phyloP scores from a whole-genome alignment of 352 stramenopile genomes.

The Phytopythium mirpurense region DNA sequence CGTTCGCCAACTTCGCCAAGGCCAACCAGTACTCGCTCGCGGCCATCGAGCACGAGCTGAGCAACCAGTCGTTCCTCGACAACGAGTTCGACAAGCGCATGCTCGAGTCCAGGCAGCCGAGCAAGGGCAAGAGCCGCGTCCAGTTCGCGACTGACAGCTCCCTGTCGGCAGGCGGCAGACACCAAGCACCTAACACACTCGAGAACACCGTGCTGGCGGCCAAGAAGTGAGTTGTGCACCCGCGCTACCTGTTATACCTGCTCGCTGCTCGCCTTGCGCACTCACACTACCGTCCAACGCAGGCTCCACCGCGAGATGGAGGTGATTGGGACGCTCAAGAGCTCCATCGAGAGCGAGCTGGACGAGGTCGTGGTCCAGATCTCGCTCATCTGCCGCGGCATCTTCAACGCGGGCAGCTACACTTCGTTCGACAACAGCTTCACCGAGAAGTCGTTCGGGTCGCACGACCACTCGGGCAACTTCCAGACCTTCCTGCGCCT shows the following conservation, averaged over 20 bases:
- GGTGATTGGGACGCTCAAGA: conserved; percentile 70
- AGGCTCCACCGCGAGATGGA: conserved; percentile 75
- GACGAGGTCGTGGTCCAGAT: conserved; percentile 54
- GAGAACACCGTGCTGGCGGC: conserved; percentile 50
- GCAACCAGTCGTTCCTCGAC: conserved; percentile 50
- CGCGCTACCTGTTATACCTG: background rate
- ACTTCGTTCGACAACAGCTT: conserved; percentile 77
- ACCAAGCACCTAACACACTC: conserved; percentile 40
- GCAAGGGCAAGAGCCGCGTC: conserved; percentile 10
- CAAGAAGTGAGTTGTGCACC: conserved; percentile 40
- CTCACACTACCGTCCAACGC: background rate
- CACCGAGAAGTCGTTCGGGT: conserved; percentile 67
- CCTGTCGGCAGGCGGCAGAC: background rate
- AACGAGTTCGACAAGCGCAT: conserved; percentile 59
- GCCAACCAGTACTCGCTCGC: conserved; percentile 66
- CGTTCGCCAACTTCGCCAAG: conserved; percentile 54
- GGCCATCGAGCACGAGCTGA: conserved; percentile 68
- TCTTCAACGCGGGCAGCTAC: conserved; percentile 70
- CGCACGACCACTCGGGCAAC: conserved; percentile 52
- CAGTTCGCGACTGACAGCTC: conserved; percentile 5
- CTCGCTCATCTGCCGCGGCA: conserved; percentile 59
- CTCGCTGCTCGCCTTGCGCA: background rate
- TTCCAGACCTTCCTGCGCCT: conserved; percentile 68
- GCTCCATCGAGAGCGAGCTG: conserved; percentile 58
- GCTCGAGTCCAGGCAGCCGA: conserved; percentile 23